Base-by-base conservation (phyloP, 129 eudicot species). In the Saposhnikovia divaricata region DNA sequence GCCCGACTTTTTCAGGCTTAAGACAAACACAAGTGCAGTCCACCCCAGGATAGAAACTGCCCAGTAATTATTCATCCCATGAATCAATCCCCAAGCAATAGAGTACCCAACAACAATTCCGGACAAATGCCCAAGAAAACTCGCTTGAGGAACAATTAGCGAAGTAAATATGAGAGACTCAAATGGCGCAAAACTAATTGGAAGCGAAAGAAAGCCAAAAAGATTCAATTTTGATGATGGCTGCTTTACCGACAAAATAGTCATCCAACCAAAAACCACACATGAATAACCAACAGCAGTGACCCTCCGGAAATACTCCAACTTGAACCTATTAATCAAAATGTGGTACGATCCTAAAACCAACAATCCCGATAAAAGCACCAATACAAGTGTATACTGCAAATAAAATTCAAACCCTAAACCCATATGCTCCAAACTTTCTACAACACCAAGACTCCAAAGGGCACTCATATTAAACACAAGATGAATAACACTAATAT, bases 261-360 rank as follows among this genome's bases (percentile, higher is more conserved):
- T 95, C 99, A 95, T 95, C 99, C 96, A 95, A 16, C 99, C 97
- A 43, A 95, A 95, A 75, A 95, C 99, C 71, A 95, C 99, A 81
- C 99, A 95, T 16, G 99, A 95, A 79, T 95, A 95, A 76, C 99
- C 99, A 77, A 95, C 97, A 76, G 97, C 97, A 3, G 99, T 95
- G 43, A 95, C 99, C 77, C 97, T 83, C 70, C 97, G 80, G 76
- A 95, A 95, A 82, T 95, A 90, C 77, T 95, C 97, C 1, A 95
- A 18, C 86, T 90, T 95, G 82, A 95, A 90, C 79, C 84, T 83
- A 72, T 82, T 89, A 68, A 92, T 92, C 78, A 95, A 72, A 79
- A 92, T 68, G 85, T 95, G 97, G 72, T 95, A 95, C 37, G 92
- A 75, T 28, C 89, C 97, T 34, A 95, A 68, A 51, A 95, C 99